phyloP scores from a whole-genome alignment of 768 basidiomycete genomes.

The Phylloporus sp. region DNA sequence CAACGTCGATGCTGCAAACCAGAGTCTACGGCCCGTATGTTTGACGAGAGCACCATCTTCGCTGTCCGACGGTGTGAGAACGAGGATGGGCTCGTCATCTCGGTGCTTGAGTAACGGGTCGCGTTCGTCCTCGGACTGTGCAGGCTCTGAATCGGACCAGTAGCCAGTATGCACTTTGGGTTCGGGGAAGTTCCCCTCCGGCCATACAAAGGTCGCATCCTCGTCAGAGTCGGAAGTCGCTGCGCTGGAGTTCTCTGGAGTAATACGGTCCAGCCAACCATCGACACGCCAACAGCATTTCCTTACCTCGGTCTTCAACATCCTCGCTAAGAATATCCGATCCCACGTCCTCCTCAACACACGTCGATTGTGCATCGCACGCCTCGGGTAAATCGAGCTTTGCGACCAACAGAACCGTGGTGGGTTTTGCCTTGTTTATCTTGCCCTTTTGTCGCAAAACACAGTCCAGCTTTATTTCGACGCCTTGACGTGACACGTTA shows the following conservation, averaged over 20 bases:
- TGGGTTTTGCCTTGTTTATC: constrained; percentile 7
- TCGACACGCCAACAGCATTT: not conserved
- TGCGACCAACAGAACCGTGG: constrained; percentile 15
- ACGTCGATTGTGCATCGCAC: not conserved
- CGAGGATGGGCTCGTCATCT: constrained; percentile 10
- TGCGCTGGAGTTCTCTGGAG: constrained; percentile 9
- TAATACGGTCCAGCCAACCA: not conserved
- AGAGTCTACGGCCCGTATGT: constrained; percentile 11
- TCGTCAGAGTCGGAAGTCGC: constrained; percentile 10
- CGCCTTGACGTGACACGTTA: constrained; percentile 26
- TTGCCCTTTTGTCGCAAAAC: constrained; percentile 15
- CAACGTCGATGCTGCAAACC: constrained; percentile 36
- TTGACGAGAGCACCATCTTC: constrained; percentile 4
- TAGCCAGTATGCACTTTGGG: constrained; percentile 20
- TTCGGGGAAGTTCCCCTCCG: constrained; percentile 2
- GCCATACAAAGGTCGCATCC: constrained; percentile 9
- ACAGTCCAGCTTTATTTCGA: constrained; percentile 43
- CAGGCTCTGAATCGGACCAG: constrained; percentile 19
- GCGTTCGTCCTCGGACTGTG: constrained; percentile 17
- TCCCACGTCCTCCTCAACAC: not conserved
- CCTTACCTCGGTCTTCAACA: constrained; percentile 12
- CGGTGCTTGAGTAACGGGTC: constrained; percentile 12
- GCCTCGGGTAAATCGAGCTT: constrained; percentile 14
- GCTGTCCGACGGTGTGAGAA: constrained; percentile 18
- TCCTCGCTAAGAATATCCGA: constrained; percentile 1